Conservation (phyloP, 129 eudicot species). For the sunflower (Helianthus annuus) region DNA sequence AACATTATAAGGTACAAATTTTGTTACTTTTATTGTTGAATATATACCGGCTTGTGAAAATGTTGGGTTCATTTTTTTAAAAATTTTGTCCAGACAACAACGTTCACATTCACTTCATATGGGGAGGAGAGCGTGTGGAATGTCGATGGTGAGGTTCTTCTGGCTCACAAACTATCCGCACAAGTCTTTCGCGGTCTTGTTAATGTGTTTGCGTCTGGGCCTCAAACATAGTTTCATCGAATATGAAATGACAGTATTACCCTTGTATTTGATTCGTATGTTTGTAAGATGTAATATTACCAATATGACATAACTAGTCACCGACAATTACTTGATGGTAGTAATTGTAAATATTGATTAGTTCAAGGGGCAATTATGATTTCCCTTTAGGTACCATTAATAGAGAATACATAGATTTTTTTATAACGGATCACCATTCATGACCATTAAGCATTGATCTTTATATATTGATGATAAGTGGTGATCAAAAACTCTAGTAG, state of each 20-base stretch:
- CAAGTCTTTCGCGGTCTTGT: conserved; percentile 85
- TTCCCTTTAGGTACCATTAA: too few relatives aligned
- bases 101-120: conserved; percentile 79
- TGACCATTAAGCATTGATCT: too few relatives aligned
- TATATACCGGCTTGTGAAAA: neutral
- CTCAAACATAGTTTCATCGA: conserved; percentile 42
- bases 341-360: too few relatives aligned
- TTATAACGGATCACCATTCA: too few relatives aligned
- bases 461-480: too few relatives aligned
- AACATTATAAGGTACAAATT: conserved; percentile 75
- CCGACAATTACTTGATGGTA: too few relatives aligned
- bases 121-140: conserved; percentile 94
- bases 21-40: neutral
- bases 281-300: neutral
- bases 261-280: neutral
- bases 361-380: too few relatives aligned
- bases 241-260: neutral
- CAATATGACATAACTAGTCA: too few relatives aligned
- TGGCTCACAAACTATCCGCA: conserved; percentile 74
- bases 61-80: neutral
- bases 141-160: conserved; percentile 86
- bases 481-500: too few relatives aligned
- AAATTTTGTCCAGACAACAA: conserved; percentile 54
- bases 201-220: conserved; percentile 83
- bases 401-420: too few relatives aligned